These are phyloP conservation scores for Helenozyma rhizophorensis DNA, from an alignment of 805 yeast genomes.

Conservation along the genomic window DNA sequence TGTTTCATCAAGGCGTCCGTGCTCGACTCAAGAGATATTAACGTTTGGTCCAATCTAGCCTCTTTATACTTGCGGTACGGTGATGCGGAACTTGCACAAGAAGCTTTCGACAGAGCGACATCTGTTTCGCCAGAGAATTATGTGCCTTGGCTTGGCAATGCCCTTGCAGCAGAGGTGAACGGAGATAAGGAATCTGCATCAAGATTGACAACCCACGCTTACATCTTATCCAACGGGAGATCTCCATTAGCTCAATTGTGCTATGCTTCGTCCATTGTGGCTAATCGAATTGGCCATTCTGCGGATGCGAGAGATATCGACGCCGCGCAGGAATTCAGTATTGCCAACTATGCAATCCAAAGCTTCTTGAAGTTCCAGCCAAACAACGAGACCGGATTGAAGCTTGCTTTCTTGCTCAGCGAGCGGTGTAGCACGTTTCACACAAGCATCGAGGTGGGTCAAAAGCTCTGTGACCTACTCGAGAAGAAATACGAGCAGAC, in stretches of 20 bases:
- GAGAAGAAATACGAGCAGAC: constrained; percentile 54
- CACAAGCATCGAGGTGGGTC: constrained; percentile 47
- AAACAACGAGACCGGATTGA: constrained; percentile 52
- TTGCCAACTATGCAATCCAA: constrained; percentile 64
- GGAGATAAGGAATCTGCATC: constrained; percentile 52
- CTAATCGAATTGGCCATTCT: constrained; percentile 38
- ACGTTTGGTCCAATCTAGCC: constrained; percentile 80
- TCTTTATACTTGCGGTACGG: constrained; percentile 64
- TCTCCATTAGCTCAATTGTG: constrained; percentile 66
- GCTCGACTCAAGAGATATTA: constrained; percentile 61
- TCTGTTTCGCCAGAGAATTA: constrained; percentile 75
- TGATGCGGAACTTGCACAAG: constrained; percentile 68
- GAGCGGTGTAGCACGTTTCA: constrained; percentile 70
- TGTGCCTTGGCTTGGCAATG: constrained; percentile 83
- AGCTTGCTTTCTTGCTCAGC: constrained; percentile 48
- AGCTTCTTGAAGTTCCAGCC: constrained; percentile 63
- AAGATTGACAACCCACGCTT: constrained; percentile 71
- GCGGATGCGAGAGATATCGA: constrained; percentile 52
- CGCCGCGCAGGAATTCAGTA: constrained; percentile 59
- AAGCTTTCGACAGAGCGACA: constrained; percentile 69
- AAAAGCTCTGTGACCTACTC: constrained; percentile 41
- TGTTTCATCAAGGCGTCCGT: constrained; percentile 81
- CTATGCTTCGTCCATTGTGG: constrained; percentile 58
- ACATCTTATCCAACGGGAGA: constrained; percentile 68
- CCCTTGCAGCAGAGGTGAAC: constrained; percentile 50